These are phyloP conservation scores for Elongisporangium anandrum DNA, from an alignment of 352 stramenopile genomes.

Conservation along the genomic window DNA sequence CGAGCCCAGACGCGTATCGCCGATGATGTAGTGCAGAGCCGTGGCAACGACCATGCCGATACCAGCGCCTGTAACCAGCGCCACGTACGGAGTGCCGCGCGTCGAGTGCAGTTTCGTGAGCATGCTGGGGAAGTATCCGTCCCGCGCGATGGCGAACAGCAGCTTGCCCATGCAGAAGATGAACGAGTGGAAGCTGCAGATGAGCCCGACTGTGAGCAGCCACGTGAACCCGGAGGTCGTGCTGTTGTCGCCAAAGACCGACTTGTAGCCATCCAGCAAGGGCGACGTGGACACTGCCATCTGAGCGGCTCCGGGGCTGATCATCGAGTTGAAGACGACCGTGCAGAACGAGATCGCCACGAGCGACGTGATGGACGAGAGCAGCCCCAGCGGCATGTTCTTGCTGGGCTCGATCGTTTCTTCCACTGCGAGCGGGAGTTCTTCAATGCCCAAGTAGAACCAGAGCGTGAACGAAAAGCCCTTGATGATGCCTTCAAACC, in stretches of 20 bases:
- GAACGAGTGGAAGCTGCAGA: slow-evolving; percentile 64
- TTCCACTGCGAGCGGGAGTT: slow-evolving; percentile 64
- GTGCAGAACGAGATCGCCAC: slow-evolving; percentile 49
- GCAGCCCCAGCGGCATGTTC: slow-evolving; percentile 60
- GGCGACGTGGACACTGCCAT: slow-evolving; percentile 36
- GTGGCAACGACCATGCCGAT: slow-evolving; percentile 39
- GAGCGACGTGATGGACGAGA: slow-evolving; percentile 50
- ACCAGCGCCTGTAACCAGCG: slow-evolving; percentile 35
- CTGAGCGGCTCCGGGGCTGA: slow-evolving; percentile 33
- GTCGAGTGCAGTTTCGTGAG: slow-evolving; percentile 49
- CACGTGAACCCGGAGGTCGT: slow-evolving; percentile 60
- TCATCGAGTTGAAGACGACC: slow-evolving; percentile 51
- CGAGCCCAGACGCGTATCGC: slow-evolving; percentile 44
- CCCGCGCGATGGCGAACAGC: slow-evolving; percentile 58
- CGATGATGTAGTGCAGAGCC: slow-evolving; percentile 54
- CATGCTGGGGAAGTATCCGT: slow-evolving; percentile 48
- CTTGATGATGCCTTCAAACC: slow-evolving; percentile 33
- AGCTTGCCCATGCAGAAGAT: slow-evolving; percentile 65
- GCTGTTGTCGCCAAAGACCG: slow-evolving; percentile 60
- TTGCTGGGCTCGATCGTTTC: slow-evolving; percentile 67
- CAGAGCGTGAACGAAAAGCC: slow-evolving; percentile 61
- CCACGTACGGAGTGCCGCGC: slow-evolving; percentile 31
- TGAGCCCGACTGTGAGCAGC: slow-evolving; percentile 54
- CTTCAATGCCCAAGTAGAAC: slow-evolving; percentile 78
- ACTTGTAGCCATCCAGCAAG: slow-evolving; percentile 63